Percentiles rank a stretch among this genome's conserved stretches.
Evolutionary conservation across 768 basidiomycete species (phyloP).

Genomic region (Sarcodon aspratus): DNA sequence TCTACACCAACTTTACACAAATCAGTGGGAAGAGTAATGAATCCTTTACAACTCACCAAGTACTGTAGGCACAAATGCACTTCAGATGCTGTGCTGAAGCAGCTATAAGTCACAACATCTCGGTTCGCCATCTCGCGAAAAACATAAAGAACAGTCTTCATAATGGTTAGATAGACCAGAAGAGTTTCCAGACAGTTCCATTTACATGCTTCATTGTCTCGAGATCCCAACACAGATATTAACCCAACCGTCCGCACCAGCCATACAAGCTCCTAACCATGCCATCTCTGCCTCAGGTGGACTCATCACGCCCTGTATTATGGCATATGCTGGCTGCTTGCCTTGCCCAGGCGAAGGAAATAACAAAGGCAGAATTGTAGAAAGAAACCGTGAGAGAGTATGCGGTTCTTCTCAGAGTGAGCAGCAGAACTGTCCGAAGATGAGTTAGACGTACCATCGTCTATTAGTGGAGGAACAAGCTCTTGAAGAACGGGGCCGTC

Average conservation of each 20-base stretch:
- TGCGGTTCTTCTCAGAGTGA: conserved; percentile 23
- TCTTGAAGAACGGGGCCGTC: conserved; percentile 90
- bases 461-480: conserved; percentile 65
- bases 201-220: conserved; percentile 7
- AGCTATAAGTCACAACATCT: too few species aligned
- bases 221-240: conserved; percentile 66
- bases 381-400: conserved; percentile 60
- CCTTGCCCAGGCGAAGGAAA: conserved; percentile 39
- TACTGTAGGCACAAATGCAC: too few species aligned
- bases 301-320: conserved; percentile 76
- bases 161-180: background rate
- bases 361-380: conserved; percentile 67
- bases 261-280: conserved; percentile 88
- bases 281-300: conserved; percentile 86
- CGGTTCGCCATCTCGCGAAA: background rate
- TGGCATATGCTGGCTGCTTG: conserved; percentile 54
- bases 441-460: conserved; percentile 48
- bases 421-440: background rate
- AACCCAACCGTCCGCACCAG: conserved; percentile 93
- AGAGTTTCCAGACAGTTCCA: too few species aligned
- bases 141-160: background rate
- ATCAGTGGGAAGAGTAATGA: too few species aligned
- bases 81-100: too few species aligned
- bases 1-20: too few species aligned
- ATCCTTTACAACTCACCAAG: too few species aligned